Evolutionary conservation across 768 basidiomycete genomes (phyloP).

Genomic region (Piloderma croceum): DNA sequence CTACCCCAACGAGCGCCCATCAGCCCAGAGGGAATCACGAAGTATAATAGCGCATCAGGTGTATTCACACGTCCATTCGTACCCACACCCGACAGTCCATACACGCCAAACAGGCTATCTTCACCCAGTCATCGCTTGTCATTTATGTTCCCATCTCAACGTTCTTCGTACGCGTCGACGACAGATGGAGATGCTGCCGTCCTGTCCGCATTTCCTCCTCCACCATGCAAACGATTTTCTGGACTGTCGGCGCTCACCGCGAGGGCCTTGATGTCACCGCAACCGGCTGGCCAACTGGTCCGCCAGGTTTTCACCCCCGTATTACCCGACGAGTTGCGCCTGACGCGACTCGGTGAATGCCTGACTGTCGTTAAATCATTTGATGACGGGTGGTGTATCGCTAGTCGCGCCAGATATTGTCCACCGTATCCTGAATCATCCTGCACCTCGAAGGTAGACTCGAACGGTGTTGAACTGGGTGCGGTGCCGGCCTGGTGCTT

Average conservation of each 20-base stretch:
- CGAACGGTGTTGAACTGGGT: slow-evolving; percentile 55
- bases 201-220: slow-evolving; percentile 21
- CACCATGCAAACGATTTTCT: not conserved
- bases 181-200: slow-evolving; percentile 17
- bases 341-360: slow-evolving; percentile 49
- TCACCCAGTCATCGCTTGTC: slow-evolving; percentile 28
- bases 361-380: slow-evolving; percentile 60
- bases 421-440: too few relatives aligned
- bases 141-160: slow-evolving; percentile 39
- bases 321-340: slow-evolving; percentile 67
- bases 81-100: slow-evolving; percentile 37
- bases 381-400: slow-evolving; percentile 79
- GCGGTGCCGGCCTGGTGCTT: slow-evolving; percentile 78
- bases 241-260: slow-evolving; percentile 9
- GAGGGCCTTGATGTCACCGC: slow-evolving; percentile 7
- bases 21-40: slow-evolving; percentile 27
- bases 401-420: too few relatives aligned
- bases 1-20: slow-evolving; percentile 48
- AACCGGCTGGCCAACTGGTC: slow-evolving; percentile 37
- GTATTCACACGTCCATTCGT: slow-evolving; percentile 39
- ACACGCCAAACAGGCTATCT: slow-evolving; percentile 14
- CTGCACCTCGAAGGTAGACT: slow-evolving; percentile 15
- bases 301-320: slow-evolving; percentile 63
- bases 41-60: slow-evolving; percentile 40
- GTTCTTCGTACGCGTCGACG: slow-evolving; percentile 15